Evolutionary conservation across 345 rosid genomes (phyloP).

Genomic region (Hibiscus tridactylites): DNA sequence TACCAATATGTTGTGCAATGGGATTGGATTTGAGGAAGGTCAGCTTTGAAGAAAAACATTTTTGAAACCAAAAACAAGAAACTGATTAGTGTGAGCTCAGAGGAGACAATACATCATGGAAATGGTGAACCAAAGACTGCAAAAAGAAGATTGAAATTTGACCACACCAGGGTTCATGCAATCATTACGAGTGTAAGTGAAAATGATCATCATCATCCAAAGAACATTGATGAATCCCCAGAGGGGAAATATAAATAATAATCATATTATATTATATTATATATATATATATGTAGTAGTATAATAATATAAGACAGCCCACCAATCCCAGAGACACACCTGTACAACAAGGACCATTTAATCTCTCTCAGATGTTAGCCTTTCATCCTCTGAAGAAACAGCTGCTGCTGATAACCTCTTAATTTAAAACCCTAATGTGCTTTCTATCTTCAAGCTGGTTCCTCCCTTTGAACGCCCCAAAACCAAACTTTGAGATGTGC

Average conservation of each 20-base stretch:
- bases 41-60: background rate
- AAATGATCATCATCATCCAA: background rate
- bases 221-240: background rate
- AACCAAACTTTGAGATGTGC: slow-evolving; percentile 4
- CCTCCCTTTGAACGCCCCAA: slow-evolving; percentile 1
- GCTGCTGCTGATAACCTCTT: too few relatives aligned
- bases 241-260: background rate
- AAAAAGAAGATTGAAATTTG: background rate
- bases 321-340: slow-evolving; percentile 7
- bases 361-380: background rate
- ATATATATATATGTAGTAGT: background rate
- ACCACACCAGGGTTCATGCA: background rate
- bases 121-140: background rate
- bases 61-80: background rate
- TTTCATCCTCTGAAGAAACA: background rate
- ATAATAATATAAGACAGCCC: background rate
- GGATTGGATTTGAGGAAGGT: background rate
- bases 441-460: background rate
- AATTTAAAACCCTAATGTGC: slow-evolving; percentile 8
- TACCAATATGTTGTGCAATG: too few relatives aligned
- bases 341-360: slow-evolving; percentile 13
- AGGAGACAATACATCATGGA: background rate
- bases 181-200: background rate
- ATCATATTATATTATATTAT: background rate
- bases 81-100: background rate